Evolutionary conservation across 1,284 basidiomycete species (phyloP).

Genomic region (Malassezia furfur): DNA sequence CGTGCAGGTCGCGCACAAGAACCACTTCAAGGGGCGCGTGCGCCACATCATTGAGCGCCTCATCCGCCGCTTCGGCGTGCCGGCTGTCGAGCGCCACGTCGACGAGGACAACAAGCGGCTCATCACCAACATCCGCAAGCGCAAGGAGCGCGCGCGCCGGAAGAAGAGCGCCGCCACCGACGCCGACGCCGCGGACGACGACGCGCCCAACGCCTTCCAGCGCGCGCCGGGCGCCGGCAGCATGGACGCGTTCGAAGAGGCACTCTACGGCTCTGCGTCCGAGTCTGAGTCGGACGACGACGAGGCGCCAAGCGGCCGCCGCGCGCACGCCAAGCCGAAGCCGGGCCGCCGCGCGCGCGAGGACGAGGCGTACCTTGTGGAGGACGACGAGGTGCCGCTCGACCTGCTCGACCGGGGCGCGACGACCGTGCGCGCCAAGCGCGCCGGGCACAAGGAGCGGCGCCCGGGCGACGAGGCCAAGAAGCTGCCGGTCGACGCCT

Average conservation of each 20-base stretch:
- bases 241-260: conserved; percentile 44
- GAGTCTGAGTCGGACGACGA: conserved; percentile 34
- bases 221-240: background rate
- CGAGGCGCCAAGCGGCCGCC: background rate
- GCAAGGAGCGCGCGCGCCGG: conserved; percentile 79
- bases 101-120: conserved; percentile 69
- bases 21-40: conserved; percentile 95
- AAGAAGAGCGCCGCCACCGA: conserved; percentile 51
- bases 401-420: conserved; percentile 70
- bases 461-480: conserved; percentile 68
- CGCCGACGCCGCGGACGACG: conserved; percentile 13
- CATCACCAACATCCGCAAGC: conserved; percentile 77
- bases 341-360: conserved; percentile 20
- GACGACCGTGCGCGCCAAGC: conserved; percentile 12
- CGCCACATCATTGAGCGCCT: conserved; percentile 94
- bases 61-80: conserved; percentile 79
- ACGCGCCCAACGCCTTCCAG: conserved; percentile 1
- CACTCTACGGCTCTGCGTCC: conserved; percentile 39
- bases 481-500: conserved; percentile 76
- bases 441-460: conserved; percentile 15
- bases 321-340: background rate
- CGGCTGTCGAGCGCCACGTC: conserved; percentile 58
- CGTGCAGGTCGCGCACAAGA: conserved; percentile 96
- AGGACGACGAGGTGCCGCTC: conserved; percentile 90
- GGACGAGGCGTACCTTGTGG: conserved; percentile 57